These are phyloP conservation scores for Sporothrix euskadiensis DNA, from an alignment of 2,329 filamentous ascomycete genomes.

Conservation along the genomic window DNA sequence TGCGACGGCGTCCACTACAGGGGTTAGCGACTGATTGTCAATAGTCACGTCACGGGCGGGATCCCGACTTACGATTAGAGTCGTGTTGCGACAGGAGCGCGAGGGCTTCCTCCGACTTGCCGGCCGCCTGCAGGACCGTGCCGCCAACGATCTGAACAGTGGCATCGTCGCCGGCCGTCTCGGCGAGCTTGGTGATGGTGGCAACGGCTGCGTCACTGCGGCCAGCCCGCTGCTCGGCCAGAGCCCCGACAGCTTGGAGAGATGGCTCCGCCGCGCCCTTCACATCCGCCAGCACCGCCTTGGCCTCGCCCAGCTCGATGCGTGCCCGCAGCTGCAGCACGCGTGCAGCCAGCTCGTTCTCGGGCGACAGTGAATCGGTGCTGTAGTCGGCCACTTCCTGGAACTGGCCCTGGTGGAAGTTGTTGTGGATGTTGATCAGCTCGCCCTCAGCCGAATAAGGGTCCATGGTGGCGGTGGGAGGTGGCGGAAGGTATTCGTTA, in stretches of 20 bases:
- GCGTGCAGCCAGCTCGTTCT: conserved; percentile 74
- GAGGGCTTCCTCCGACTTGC: conserved; percentile 82
- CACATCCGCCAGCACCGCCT: conserved; percentile 69
- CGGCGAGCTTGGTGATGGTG: conserved; percentile 66
- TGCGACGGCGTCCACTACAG: conserved; percentile 70
- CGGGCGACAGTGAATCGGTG: conserved; percentile 71
- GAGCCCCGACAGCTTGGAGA: conserved; percentile 71
- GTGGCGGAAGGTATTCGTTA: neutral
- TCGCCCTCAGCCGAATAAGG: conserved; percentile 71
- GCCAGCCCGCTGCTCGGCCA: conserved; percentile 67
- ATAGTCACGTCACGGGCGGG: too few relatives aligned
- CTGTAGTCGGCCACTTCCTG: conserved; percentile 84
- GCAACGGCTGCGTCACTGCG: conserved; percentile 62
- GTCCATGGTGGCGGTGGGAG: conserved; percentile 54
- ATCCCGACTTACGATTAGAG: conserved; percentile 66
- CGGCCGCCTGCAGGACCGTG: conserved; percentile 77
- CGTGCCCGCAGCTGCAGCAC: conserved; percentile 79
- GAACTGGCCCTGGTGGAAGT: conserved; percentile 81
- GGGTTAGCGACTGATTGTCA: too few relatives aligned
- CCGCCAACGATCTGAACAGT: conserved; percentile 79
- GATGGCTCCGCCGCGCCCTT: conserved; percentile 66
- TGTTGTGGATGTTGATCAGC: conserved; percentile 69
- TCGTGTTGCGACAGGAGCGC: conserved; percentile 78
- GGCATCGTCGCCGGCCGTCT: conserved; percentile 68
- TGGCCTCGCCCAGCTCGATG: conserved; percentile 76